Evolutionary conservation across 441 rosid genomes (phyloP), one percentile per base, ranked within the genome.

Genomic region (Populus tomentosa): DNA sequence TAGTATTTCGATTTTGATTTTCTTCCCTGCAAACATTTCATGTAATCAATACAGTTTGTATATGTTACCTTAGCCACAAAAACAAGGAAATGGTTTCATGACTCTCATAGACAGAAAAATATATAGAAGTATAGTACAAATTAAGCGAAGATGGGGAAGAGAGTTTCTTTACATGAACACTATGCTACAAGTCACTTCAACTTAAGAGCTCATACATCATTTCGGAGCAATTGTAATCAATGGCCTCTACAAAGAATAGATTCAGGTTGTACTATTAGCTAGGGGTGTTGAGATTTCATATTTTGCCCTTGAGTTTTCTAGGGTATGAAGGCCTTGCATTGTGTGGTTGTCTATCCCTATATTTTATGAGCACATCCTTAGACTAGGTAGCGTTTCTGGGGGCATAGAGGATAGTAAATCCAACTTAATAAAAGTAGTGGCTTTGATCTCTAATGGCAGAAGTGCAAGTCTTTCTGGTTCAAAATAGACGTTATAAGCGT

Each of bases 311-410:
- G 59, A 50, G 0, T 50, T 50, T 50, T 40, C 35, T 30, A 30
- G 4, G 32, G 32, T 30, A 30, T 30, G 32, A 30, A 30, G 32
- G 32, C 32, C 32, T 30, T 30, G 4, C 32, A 30, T 30, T 30
- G 32, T 30, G 32, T 30, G 0, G 32, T 30, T 30, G 32, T 30
- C 32, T 30, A 30, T 30, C 32, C 32, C 67, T 6, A 59, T 53
- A 75, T 68, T 75, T 56, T 68, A 68, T 56, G 73, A 75, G 78
- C 24, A 56, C 59, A 18, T 18, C 50, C 59, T 62, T 63, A 10
- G 11, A 11, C 1, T 9, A 42, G 10, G 68, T 4, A 10, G n/a
- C 35, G 56, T 61, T 73, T 42, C 46, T 42, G 4, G 50, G 42
- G 4, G 42, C 20, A 23, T 40, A 7, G 32, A 35, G n/a, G 68